A percentile compares a stretch with the other conserved stretches of the same genome.
phyloP scores from a whole-genome alignment of 2,329 filamentous ascomycete genomes.

The Pezicula neosporulosa region DNA sequence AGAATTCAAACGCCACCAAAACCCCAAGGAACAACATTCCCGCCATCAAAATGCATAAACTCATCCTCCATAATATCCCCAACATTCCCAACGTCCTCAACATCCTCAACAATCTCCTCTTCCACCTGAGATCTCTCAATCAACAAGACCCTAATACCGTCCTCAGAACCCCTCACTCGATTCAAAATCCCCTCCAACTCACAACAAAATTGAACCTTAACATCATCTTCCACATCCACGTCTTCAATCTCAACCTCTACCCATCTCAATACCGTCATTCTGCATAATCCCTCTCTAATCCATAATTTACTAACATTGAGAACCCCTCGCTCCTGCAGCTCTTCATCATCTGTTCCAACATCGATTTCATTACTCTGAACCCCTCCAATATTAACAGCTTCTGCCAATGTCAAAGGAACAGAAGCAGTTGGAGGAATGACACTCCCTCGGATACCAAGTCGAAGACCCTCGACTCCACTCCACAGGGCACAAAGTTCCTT shows the following conservation, averaged over 20 bases:
- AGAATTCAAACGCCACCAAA: too few species aligned
- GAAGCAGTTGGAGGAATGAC: neutral
- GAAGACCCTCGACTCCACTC: conserved; percentile 8
- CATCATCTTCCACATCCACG: conserved; percentile 1
- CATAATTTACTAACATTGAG: conserved; percentile 9
- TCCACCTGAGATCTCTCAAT: too few species aligned
- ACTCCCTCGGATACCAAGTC: conserved; percentile 8
- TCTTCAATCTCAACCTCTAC: conserved; percentile 16
- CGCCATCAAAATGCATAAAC: too few species aligned
- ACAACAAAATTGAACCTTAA: conserved; percentile 12
- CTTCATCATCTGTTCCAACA: neutral
- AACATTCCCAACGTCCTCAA: too few species aligned
- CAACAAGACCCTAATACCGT: too few species aligned
- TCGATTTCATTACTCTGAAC: neutral
- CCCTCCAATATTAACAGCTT: neutral
- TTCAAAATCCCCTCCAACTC: conserved; percentile 4
- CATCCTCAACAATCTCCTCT: too few species aligned
- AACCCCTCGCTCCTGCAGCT: neutral
- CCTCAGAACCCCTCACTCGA: neutral
- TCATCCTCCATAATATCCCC: too few species aligned
- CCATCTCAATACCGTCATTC: conserved; percentile 3
- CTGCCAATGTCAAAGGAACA: neutral
- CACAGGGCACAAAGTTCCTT: conserved; percentile 11
- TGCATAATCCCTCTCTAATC: conserved; percentile 7
- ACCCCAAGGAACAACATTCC: too few species aligned